A percentile compares a stretch with the other conserved stretches of the same genome.
phyloP scores from a whole-genome alignment of 768 basidiomycete species.

The Termitomyces eurrhizus region DNA sequence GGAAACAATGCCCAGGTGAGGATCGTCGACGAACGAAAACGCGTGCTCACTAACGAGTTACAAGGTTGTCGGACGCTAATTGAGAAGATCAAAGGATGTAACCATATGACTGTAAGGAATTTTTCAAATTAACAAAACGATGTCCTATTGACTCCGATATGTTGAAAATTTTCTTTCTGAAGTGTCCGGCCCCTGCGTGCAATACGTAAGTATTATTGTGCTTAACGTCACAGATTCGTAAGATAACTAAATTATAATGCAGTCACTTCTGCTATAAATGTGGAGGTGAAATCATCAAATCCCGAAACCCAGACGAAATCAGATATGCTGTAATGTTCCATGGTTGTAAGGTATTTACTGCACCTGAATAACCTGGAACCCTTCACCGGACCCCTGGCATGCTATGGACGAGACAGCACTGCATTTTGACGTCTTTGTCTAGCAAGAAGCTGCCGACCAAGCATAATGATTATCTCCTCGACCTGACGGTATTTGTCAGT shows the following conservation, averaged over 20 bases:
- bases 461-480: neutral
- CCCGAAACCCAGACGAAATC: neutral
- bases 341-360: neutral
- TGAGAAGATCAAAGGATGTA: conserved; percentile 50
- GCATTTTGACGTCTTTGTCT: neutral
- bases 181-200: conserved; percentile 57
- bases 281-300: conserved; percentile 40
- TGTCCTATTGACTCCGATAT: neutral
- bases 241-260: neutral
- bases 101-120: conserved; percentile 52
- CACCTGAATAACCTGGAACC: neutral
- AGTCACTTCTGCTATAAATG: conserved; percentile 54
- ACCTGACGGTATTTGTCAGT: neutral
- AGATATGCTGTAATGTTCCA: neutral
- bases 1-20: conserved; percentile 59
- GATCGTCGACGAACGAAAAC: neutral
- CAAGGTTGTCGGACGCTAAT: conserved; percentile 47
- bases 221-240: neutral
- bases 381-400: neutral
- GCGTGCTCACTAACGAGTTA: conserved; percentile 2
- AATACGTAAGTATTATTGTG: conserved; percentile 33
- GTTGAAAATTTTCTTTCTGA: neutral
- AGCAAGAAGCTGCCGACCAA: neutral
- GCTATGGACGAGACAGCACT: neutral
- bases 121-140: too few species aligned